Conservation (phyloP, 371 early-diverging fungal species). For the Mucor indicus region DNA sequence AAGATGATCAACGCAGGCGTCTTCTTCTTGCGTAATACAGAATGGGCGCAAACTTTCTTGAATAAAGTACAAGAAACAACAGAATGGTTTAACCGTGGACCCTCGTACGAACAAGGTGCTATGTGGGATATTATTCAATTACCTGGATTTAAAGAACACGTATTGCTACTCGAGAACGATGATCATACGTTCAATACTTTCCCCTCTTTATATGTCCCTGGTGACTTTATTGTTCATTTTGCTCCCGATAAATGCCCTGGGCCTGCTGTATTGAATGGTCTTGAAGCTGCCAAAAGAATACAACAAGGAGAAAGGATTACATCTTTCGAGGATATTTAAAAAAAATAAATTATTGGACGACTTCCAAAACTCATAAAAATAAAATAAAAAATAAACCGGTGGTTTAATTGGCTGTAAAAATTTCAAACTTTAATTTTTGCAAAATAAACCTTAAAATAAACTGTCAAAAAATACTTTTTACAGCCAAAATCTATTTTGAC, state of each 20-base stretch:
- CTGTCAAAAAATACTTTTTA: too few relatives aligned
- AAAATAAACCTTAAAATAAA: too few relatives aligned
- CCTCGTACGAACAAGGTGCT: slow-evolving; percentile 60
- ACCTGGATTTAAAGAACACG: slow-evolving; percentile 23
- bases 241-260: slow-evolving; percentile 66
- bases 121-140: slow-evolving; percentile 58
- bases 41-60: slow-evolving; percentile 54
- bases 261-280: slow-evolving; percentile 51
- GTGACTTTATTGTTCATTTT: slow-evolving; percentile 65
- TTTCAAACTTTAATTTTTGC: too few relatives aligned
- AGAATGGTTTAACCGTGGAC: slow-evolving; percentile 43
- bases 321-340: slow-evolving; percentile 25
- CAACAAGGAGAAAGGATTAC: slow-evolving; percentile 28
- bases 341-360: too few relatives aligned
- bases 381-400: too few relatives aligned
- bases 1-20: slow-evolving; percentile 63
- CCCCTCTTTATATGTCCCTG: slow-evolving; percentile 46
- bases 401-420: too few relatives aligned
- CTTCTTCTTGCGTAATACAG: slow-evolving; percentile 59
- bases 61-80: slow-evolving; percentile 46
- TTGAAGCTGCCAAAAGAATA: slow-evolving; percentile 33
- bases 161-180: slow-evolving; percentile 48
- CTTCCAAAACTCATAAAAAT: too few relatives aligned
- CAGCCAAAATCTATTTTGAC: too few relatives aligned
- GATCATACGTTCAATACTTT: slow-evolving; percentile 65